Base-by-base conservation (phyloP, 352 stramenopile genomes). In the Pythium rhizo-oryzae region DNA sequence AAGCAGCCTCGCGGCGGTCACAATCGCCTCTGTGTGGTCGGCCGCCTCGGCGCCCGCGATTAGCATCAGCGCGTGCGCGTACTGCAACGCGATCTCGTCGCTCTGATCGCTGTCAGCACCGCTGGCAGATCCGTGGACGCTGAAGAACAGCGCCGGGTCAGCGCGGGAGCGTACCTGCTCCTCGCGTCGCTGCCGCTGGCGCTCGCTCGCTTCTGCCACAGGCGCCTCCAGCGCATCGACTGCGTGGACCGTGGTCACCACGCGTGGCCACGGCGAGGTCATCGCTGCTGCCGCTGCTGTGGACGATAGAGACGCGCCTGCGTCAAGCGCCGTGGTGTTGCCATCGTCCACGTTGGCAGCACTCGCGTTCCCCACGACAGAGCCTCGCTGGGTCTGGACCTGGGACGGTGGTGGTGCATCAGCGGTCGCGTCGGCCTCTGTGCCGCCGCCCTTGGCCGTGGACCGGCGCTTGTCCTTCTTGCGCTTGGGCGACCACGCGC, bases 41-140 rank as follows among this genome's bases (percentile, higher is more conserved):
- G 37, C 30, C 18, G 12, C 19, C 3, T 25, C 52, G 12, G 68
- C n/a, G n/a, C n/a, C 58, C 11, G 75, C 59, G 67, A 81, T 75
- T n/a, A n/a, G n/a, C 19, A 87, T 47, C 61, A 90, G 70, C n/a
- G 81, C 79, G 21, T 81, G 69, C 2, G 78, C 78, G 65, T 85
- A 90, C 19, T 58, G 50, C 51, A 72, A 59, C 41, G 73, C 54
- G 8, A 78, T 64, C 9, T 72, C 62, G 28, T 67, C 35, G 19
- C 57, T 23, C n/a, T n/a, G n/a, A 16, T 23, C 8, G 13, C 35
- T 12, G 35, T 41, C 35, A 41, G 7, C 19, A 28, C 39, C 25
- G 28, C 41, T 16, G 6, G 19, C n/a, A 16, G 43, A 4, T 39
- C 24, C 23, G 57, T 58, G 37, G 46, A 37, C 64, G 51, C 73